These are phyloP conservation scores for Vitis amurensis DNA, from an alignment of 164 flowering plant species.

Conservation along the genomic window DNA sequence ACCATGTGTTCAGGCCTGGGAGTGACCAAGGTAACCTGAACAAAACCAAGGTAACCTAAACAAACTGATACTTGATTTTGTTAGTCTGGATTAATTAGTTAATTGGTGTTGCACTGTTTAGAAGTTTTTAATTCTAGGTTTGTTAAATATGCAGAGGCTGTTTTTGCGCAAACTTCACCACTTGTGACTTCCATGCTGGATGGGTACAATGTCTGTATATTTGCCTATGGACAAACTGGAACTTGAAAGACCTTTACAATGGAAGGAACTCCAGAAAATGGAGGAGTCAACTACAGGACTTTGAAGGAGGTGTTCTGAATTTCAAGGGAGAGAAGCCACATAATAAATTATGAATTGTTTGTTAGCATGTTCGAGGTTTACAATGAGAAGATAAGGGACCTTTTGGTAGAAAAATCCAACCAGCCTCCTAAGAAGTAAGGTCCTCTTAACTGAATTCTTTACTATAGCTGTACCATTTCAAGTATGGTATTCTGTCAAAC, in stretches of 20 bases:
- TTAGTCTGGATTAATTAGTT: background rate
- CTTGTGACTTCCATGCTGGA: constrained; percentile 78
- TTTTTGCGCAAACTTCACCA: constrained; percentile 72
- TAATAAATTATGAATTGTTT: constrained; percentile 56
- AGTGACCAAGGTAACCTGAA: constrained; percentile 66
- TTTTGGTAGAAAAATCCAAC: constrained; percentile 55
- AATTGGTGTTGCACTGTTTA: background rate
- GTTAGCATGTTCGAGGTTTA: constrained; percentile 94
- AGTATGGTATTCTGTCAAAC: too few relatives aligned
- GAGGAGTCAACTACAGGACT: constrained; percentile 89
- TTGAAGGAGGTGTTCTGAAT: constrained; percentile 69
- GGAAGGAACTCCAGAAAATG: constrained; percentile 80
- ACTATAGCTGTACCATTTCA: too few relatives aligned
- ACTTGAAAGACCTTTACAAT: constrained; percentile 95
- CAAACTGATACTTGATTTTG: too few relatives aligned
- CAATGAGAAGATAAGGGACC: constrained; percentile 86
- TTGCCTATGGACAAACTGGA: constrained; percentile 96
- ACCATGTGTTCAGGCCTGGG: constrained; percentile 72
- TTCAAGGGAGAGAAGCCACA: constrained; percentile 45
- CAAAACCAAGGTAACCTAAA: too few relatives aligned
- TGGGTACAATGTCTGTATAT: constrained; percentile 87
- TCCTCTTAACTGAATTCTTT: background rate
- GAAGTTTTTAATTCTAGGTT: too few relatives aligned
- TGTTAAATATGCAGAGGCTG: constrained; percentile 53
- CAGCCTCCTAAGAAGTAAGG: constrained; percentile 69